Base-by-base conservation (phyloP, 2,329 filamentous ascomycete genomes). In the Cordyceps farinosa region DNA sequence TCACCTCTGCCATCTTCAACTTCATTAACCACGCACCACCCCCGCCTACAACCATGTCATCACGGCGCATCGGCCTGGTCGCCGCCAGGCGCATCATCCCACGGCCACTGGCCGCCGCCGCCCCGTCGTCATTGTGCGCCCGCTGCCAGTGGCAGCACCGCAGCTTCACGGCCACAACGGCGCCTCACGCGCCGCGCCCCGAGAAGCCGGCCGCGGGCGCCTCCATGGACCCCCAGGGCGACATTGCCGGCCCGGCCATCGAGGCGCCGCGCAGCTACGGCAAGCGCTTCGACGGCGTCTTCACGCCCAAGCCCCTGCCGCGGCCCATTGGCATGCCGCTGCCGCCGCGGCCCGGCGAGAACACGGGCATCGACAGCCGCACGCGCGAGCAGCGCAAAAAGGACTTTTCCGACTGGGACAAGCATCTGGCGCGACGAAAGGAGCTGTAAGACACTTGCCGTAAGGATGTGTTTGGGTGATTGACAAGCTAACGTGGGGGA, bases 351-450 rank as follows among this genome's bases (percentile, higher is more conserved):
- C 78, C 85, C 13, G 92, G 92, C 65, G 88, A 98, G 74, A 97
- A 98, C 77, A 89, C 87, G 1, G 92, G 92, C 60, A 75, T 90
- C 65, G 91, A 96, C 70, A 71, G 69, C 22, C 87, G 93, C 47
- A 82, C 87, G 1, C 74, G 90, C 66, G 80, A 80, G 65, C 82
- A 97, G 76, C 85, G 87, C 56, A 84, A 88, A 47, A 87, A 91
- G 67, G 92, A 97, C 72, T 92, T 96, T 72, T 87, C 91, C 67
- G 82, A 95, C 76, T 93, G 91, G 71, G 89, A 95, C 64, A 93
- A 91, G 75, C 93, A 98, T 73, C 77, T 97, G 8, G 82, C 85
- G 67, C 85, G 88, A 68, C 86, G 94, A 67, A 84, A 90, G 69
- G 82, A 91, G 73, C 80, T 98, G 90, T 92, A 82, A 67, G 81